Base-by-base conservation (phyloP, 2,329 filamentous ascomycete species). In the Metarhizium humberi region DNA sequence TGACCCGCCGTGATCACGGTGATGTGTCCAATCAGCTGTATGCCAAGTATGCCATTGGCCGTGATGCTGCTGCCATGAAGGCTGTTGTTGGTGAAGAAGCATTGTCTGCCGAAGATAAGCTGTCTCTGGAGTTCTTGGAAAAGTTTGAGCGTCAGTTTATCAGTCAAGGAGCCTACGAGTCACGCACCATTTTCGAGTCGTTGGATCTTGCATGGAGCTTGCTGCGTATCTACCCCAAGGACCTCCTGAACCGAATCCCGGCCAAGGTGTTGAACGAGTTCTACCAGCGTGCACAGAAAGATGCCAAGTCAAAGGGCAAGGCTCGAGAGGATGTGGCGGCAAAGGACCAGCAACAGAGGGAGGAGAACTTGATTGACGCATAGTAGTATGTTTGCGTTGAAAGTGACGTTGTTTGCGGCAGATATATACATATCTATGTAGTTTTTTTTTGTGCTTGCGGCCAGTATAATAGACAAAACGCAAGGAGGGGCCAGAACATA, bases 1-100 rank as follows among this genome's bases (percentile, higher is more conserved):
- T 92, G 81, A 99, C 94, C 30, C 88, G 94, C 66, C 92, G 90
- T 74, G 95, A 99, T 68, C 94, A 99, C 75, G 90, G 90, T 64
- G 94, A 99, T 75, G 94, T 99, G 52, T 99, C 94, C 63, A 99
- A 99, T 80, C 94, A 99, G 80, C 83, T 99, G 61, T 99, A 99
- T 73, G 94, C 94, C 75, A 99, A 99, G 77, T 99, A 99, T 72
- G 94, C 94, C 73, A 97, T 99, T 70, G 94, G 94, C 70, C 92
- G 92, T 81, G 94, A 99, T 68, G 94, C 94, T 20, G 92, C 95
- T 42, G 88, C 91, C 71, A 99, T 99, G 94, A 99, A 97, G 79
- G 94, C 94, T 58, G 94, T 99, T 72, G 94, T 99, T 57, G 94
- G 94, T 76, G 95, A 99, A 76, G 94, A 99, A 73, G 94, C 94